Evolutionary conservation across 805 yeast genomes (phyloP), one percentile per base, ranked within the genome.

Genomic region (Cyberlindnera veronae): DNA sequence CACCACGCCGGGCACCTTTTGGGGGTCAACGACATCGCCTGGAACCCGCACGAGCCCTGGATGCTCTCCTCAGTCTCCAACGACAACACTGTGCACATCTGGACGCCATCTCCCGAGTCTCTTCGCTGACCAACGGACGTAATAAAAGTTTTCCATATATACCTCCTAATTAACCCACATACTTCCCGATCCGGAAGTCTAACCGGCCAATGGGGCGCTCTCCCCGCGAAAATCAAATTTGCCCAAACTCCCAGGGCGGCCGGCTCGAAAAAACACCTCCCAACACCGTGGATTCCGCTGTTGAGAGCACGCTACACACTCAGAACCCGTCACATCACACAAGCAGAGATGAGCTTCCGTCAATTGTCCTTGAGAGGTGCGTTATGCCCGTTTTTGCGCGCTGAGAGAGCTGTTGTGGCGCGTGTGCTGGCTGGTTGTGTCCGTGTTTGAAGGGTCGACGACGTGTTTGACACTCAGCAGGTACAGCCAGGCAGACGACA

Each of bases 61-160:
- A 69, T 82, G 72, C 48, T 88, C 27, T 81, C 87, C 4, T 79
- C 88, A 53, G 91, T 84, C 5, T 78, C 87, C 0, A 88, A 84
- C 53, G 96, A 90, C 55, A 90, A 90, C 57, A 76, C 90, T 1
- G 64, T 89, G n/a, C 96, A 90, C 46, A 61, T 89, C 3, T 90
- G 95, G 95, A 77, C 72, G 52, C 95, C 96, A 6, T 32, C 34
- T 12, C n/a, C 5, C 22, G 22, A 17, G 12, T 29, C 22, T 10
- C 14, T 18, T 12, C 7, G 7, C 5, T 29, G n/a, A n/a, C n/a
- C n/a, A n/a, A n/a, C n/a, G n/a, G n/a, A n/a, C n/a, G n/a, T n/a
- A n/a, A n/a, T n/a, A n/a, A n/a, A n/a, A n/a, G n/a, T n/a, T n/a
- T n/a, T n/a, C n/a, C n/a, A n/a, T n/a, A n/a, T 22, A 22, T 22